Base-by-base conservation (phyloP, 331 rosid species). In the Quercus lobata region DNA sequence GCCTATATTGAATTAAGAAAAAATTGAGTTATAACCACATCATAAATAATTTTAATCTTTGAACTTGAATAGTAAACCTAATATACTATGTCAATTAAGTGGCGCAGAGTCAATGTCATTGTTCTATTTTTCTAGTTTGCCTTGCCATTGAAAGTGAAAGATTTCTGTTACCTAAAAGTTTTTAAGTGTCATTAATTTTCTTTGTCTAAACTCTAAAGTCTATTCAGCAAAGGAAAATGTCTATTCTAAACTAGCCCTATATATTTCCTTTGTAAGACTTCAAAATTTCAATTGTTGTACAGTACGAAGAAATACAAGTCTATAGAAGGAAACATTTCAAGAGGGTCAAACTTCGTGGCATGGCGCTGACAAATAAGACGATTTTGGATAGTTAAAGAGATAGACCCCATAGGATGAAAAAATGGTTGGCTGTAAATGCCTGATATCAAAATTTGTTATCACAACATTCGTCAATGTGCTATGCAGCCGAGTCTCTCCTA, bases 381-480 rank as follows among this genome's bases (percentile, higher is more conserved):
- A 49, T 49, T 22, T 12, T 22, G 30, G 65, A 58, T 7, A 19
- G 12, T 9, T 29, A 58, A 12, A 58, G 65, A 11, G 22, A 1
- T 16, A 46, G 72, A 87, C 87, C 73, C 53, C 74, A 10, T 81
- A 76, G 2, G 89, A 82, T 7, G 88, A 81, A 66, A 89, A 89
- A 74, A 86, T 78, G 49, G 69, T 70, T 8, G 92, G 90, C 17
- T 86, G 89, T 52, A 89, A 74, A 29, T 25, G 27, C 80, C 84
- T 89, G 74, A 89, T 83, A 54, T 88, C 91, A 41, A 85, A 4
- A 90, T 25, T 6, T 90, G 90, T 68, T 77, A 89, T 85, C 15
- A 83, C 90, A 65, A 87, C 57, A 14, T 89, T 79, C 12, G 90
- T 83, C 77, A 84, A 21, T 0, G 92, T 86, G 49, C 84, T 62